Conservation (phyloP, 2,329 filamentous ascomycete species). For the Lachnellula suecica region DNA sequence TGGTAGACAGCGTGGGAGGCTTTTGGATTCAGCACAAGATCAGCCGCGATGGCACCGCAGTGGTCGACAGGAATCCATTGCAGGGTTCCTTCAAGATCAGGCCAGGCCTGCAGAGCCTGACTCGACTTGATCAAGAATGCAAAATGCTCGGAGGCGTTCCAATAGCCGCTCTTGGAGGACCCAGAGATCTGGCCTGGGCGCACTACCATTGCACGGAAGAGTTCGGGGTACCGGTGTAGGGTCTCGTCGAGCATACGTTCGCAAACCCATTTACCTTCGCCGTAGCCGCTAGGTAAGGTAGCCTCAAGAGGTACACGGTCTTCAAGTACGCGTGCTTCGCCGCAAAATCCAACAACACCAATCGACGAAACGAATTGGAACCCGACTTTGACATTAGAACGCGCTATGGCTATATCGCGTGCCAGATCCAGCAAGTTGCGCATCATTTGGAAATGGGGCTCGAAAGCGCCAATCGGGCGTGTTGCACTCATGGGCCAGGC, state of each 20-base stretch:
- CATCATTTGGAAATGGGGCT: constrained; percentile 44
- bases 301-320: constrained; percentile 37
- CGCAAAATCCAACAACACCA: constrained; percentile 36
- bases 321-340: constrained; percentile 41
- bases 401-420: constrained; percentile 23
- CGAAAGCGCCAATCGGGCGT: constrained; percentile 38
- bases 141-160: constrained; percentile 55
- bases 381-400: constrained; percentile 16
- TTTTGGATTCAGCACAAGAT: constrained; percentile 31
- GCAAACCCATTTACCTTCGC: constrained; percentile 50
- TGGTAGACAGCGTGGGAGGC: constrained; percentile 39
- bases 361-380: constrained; percentile 46
- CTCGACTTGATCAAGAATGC: constrained; percentile 49
- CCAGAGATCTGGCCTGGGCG: constrained; percentile 54
- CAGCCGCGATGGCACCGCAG: constrained; percentile 33
- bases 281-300: constrained; percentile 47
- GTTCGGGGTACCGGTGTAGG: constrained; percentile 39
- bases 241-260: constrained; percentile 50
- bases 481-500: constrained; percentile 50
- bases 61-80: constrained; percentile 48
- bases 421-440: constrained; percentile 47
- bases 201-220: constrained; percentile 43
- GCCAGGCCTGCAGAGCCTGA: constrained; percentile 42
- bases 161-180: constrained; percentile 46
- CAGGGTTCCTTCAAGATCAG: constrained; percentile 39